phyloP scores from a whole-genome alignment of 768 basidiomycete genomes.

The Lactarius akahatsu region DNA sequence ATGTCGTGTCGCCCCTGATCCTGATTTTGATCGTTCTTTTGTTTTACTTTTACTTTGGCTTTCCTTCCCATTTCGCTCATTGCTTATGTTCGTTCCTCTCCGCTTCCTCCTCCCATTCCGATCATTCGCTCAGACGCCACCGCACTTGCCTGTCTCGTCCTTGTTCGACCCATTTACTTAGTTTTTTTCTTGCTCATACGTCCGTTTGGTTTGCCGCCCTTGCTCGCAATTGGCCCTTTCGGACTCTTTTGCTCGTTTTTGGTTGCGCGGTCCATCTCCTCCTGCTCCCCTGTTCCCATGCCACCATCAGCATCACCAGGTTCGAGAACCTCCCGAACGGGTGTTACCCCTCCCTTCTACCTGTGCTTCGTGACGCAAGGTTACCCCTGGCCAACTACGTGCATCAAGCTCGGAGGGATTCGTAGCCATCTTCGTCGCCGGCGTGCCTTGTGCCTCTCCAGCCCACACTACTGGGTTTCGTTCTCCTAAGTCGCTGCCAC shows the following conservation, averaged over 20 bases:
- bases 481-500: not conserved
- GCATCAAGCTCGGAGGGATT: not conserved
- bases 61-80: not conserved
- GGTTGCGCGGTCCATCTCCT: not conserved
- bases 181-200: not conserved
- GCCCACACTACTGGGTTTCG: not conserved
- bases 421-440: not conserved
- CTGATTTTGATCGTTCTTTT: not conserved
- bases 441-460: not conserved
- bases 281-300: not conserved
- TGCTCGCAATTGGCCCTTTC: not conserved
- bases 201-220: not conserved
- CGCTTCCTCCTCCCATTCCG: not conserved
- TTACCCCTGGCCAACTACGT: not conserved
- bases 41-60: not conserved
- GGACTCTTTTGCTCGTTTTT: not conserved
- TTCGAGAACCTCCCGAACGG: not conserved
- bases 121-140: not conserved
- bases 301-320: not conserved
- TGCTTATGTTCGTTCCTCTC: not conserved
- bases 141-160: not conserved
- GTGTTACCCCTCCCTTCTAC: not conserved
- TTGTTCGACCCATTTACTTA: not conserved
- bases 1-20: not conserved
- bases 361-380: not conserved